Evolutionary conservation across 2,329 filamentous ascomycete species (phyloP).

Genomic region (Aspergillus tamarii): DNA sequence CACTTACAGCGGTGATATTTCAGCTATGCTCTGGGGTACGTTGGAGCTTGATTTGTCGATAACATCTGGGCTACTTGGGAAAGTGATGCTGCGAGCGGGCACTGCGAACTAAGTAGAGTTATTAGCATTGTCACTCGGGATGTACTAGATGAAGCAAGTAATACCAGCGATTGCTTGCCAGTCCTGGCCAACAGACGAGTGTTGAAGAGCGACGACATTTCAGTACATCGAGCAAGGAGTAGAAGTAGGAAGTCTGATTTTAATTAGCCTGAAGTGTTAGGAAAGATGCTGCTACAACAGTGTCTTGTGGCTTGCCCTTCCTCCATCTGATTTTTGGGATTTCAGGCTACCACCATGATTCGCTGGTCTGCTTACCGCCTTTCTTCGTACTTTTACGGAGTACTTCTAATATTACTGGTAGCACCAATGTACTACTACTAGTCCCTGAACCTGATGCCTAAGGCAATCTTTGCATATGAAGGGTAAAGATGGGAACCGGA

Average conservation of each 20-base stretch:
- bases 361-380: background rate
- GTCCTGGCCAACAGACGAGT: constrained; percentile 5
- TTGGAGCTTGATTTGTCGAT: background rate
- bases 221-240: background rate
- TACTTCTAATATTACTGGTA: too few relatives aligned
- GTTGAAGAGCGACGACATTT: constrained; percentile 14
- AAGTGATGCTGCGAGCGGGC: constrained; percentile 12
- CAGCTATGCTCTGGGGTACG: background rate
- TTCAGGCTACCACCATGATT: background rate
- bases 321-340: background rate
- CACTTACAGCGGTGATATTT: background rate
- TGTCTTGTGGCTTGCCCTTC: background rate
- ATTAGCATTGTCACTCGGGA: background rate
- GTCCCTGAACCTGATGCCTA: background rate
- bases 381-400: background rate
- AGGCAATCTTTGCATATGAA: background rate
- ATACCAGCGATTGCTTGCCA: constrained; percentile 19
- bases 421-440: too few relatives aligned
- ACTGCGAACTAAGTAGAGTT: constrained; percentile 4
- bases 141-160: background rate
- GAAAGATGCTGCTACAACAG: background rate
- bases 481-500: background rate
- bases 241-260: background rate
- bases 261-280: background rate
- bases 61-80: constrained; percentile 1